Percentiles rank a stretch among this genome's conserved stretches.
Evolutionary conservation across 495 filamentous ascomycete species (phyloP).

Genomic region (Letharia lupina): DNA sequence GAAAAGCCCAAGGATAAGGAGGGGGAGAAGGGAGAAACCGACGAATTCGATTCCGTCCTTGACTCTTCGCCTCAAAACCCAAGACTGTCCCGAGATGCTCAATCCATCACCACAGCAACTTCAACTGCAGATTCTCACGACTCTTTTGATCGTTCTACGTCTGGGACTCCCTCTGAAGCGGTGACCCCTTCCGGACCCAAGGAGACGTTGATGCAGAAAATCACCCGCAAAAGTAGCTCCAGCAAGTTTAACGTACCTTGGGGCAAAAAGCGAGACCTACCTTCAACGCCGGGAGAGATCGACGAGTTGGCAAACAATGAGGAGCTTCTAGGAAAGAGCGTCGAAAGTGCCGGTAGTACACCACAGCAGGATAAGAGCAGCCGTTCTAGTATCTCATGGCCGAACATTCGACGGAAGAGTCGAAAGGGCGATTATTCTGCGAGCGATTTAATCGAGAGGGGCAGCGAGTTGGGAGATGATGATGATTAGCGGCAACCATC

Average conservation of each 20-base stretch:
- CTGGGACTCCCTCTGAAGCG: constrained; percentile 57
- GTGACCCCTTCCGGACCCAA: constrained; percentile 42
- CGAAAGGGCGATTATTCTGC: constrained; percentile 37
- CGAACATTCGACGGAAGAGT: constrained; percentile 45
- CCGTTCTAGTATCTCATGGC: constrained; percentile 38
- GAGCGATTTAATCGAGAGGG: constrained; percentile 40
- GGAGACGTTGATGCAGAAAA: constrained; percentile 60
- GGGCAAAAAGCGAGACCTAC: constrained; percentile 52
- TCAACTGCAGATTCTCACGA: constrained; percentile 64
- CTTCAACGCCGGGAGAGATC: constrained; percentile 40
- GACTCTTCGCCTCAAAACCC: constrained; percentile 54
- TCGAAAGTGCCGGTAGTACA: constrained; percentile 41
- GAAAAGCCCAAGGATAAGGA: constrained; percentile 29
- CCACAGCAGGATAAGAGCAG: constrained; percentile 38
- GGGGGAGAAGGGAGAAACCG: constrained; percentile 16
- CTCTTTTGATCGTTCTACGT: constrained; percentile 61
- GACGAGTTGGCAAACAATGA: constrained; percentile 42
- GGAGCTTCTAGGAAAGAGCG: constrained; percentile 40
- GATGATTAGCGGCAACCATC: constrained; percentile 25
- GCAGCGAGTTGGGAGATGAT: constrained; percentile 43
- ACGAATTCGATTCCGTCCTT: constrained; percentile 34
- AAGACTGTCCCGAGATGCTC: constrained; percentile 53
- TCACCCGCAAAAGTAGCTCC: constrained; percentile 71
- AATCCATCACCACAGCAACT: constrained; percentile 52
- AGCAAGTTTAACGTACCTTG: constrained; percentile 70